Evolutionary conservation across 805 yeast species (phyloP), one percentile per base, ranked within the genome.

Genomic region (Barnettozyma vustinii): DNA sequence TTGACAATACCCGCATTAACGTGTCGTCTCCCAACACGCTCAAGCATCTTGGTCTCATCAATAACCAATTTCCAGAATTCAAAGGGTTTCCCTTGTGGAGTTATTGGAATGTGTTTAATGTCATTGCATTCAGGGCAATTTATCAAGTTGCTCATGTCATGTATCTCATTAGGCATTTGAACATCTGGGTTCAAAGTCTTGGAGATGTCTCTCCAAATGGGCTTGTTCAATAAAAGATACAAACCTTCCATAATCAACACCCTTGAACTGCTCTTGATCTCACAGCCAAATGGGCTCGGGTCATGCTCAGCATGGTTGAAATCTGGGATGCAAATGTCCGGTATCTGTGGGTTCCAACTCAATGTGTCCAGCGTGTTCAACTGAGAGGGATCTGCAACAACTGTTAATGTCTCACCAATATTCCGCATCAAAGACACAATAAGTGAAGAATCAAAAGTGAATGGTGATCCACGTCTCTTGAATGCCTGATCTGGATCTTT

Each of bases 391-490:
- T 49, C 45, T 19, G 48, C 37, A 10, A 48, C 16, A 2, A 52
- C 49, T 4, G 50, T 16, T 5, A 57, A 21, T 0, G 64, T 60
- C 18, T 50, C 47, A 20, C 46, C 44, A 9, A 60, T 9, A 13
- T 42, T 54, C 15, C 40, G 44, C 13, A 45, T 56, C 13, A 57
- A 42, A 19, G 40, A 42, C 3, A 53, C 55, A 12, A 52, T 23
- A 7, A 49, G 45, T 4, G 50, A 48, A 6, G 60, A 77, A 60
- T 91, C 91, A 67, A 91, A 92, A 0, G 97, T 90, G 56, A 74
- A 79, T 2, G 96, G 95, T 0, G 96, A 84, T 0, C 97, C 97
- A 44, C 97, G 74, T 52, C 87, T 71, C 25, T 67, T 63, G 27
- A 80, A 66, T 0, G 96, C 92, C 32, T 66, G 69, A 10, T 62